These are phyloP conservation scores for Penicillium dipodomyicola DNA, from an alignment of 495 filamentous ascomycete species.

Conservation along the genomic window DNA sequence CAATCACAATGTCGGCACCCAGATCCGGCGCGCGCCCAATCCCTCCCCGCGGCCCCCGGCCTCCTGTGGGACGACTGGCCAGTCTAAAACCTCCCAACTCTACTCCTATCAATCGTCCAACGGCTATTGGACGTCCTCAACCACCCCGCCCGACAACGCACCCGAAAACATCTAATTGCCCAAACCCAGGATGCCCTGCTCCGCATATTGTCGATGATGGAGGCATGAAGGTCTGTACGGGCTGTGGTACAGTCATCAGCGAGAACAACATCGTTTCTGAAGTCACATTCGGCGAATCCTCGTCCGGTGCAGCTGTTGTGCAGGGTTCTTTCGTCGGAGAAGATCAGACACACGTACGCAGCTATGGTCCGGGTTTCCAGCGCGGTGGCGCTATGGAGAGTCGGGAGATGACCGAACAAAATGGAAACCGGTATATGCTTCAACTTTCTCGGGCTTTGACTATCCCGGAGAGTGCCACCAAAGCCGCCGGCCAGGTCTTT, in stretches of 20 bases:
- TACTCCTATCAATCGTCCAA: constrained; percentile 41
- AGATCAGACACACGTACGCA: constrained; percentile 67
- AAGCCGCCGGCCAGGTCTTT: constrained; percentile 68
- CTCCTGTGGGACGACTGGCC: constrained; percentile 42
- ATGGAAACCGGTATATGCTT: constrained; percentile 54
- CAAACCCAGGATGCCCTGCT: constrained; percentile 49
- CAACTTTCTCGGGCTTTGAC: constrained; percentile 50
- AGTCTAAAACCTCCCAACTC: constrained; percentile 38
- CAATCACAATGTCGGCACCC: constrained; percentile 30
- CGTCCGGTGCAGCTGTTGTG: constrained; percentile 81
- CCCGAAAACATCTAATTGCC: constrained; percentile 44
- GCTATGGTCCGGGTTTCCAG: constrained; percentile 55
- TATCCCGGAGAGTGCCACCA: constrained; percentile 57
- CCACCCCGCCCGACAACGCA: constrained; percentile 38
- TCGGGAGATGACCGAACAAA: constrained; percentile 68
- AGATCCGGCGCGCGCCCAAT: constrained; percentile 37
- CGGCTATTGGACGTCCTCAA: constrained; percentile 35
- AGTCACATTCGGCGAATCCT: constrained; percentile 80
- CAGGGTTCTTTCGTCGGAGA: constrained; percentile 85
- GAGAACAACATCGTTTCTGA: constrained; percentile 88
- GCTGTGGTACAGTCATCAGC: constrained; percentile 77
- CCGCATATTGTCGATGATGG: constrained; percentile 54
- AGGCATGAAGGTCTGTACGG: constrained; percentile 64
- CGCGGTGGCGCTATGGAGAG: constrained; percentile 58
- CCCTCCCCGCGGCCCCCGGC: constrained; percentile 32